phyloP scores from a whole-genome alignment of 2,329 filamentous ascomycete genomes.

The Alternaria sp. region DNA sequence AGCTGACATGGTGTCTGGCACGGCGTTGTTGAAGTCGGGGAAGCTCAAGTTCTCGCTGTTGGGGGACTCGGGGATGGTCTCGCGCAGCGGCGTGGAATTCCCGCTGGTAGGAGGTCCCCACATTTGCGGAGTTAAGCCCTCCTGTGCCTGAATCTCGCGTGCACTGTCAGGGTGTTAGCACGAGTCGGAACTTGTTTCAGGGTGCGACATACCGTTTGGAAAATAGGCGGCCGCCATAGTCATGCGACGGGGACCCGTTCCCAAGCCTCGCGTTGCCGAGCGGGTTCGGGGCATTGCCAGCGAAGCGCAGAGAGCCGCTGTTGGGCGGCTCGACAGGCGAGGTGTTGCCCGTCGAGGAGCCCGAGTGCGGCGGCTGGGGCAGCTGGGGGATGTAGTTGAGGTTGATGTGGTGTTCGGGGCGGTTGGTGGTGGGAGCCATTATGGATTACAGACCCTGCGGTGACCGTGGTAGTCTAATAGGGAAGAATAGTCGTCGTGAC shows the following conservation, averaged over 20 bases:
- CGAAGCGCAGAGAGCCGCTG: conserved; percentile 69
- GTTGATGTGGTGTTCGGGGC: conserved; percentile 82
- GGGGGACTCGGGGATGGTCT: conserved; percentile 96
- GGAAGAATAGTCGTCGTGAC: conserved; percentile 38
- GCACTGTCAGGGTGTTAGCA: conserved; percentile 65
- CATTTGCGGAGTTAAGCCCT: conserved; percentile 75
- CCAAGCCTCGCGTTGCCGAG: conserved; percentile 71
- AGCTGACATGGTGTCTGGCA: conserved; percentile 64
- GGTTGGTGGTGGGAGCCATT: conserved; percentile 79
- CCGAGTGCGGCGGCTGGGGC: conserved; percentile 72
- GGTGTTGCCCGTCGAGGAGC: conserved; percentile 78
- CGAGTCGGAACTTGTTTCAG: conserved; percentile 36
- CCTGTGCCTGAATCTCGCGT: conserved; percentile 95
- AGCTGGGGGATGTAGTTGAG: conserved; percentile 79
- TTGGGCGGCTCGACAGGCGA: conserved; percentile 78
- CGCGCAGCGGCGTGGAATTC: conserved; percentile 92
- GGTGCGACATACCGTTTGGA: conserved; percentile 79
- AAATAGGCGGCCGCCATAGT: conserved; percentile 78
- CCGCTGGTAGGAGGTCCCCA: conserved; percentile 98
- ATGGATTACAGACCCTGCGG: conserved; percentile 70
- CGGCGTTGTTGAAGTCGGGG: conserved; percentile 80
- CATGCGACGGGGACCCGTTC: conserved; percentile 95
- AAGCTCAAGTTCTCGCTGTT: conserved; percentile 93
- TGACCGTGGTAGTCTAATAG: conserved; percentile 30
- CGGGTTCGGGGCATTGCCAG: conserved; percentile 70